Evolutionary conservation across 2,329 filamentous ascomycete species (phyloP).

Genomic region (Pyricularia pennisetigena): DNA sequence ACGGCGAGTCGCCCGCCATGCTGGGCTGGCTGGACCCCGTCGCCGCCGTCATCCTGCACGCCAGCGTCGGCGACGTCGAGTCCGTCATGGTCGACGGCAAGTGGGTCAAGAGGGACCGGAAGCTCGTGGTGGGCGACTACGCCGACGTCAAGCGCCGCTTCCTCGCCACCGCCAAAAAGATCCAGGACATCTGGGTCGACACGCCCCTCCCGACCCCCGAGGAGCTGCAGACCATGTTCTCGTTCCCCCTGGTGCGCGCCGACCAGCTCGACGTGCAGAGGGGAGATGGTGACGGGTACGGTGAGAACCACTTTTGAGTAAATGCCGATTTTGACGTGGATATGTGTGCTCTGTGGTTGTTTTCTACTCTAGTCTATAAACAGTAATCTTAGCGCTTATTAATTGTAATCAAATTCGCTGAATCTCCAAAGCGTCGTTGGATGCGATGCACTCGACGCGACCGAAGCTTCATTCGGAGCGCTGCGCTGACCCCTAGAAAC

Average conservation of each 20-base stretch:
- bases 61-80: slow-evolving; percentile 39
- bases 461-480: not conserved
- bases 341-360: not conserved
- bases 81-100: slow-evolving; percentile 39
- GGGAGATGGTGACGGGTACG: slow-evolving; percentile 10
- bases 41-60: slow-evolving; percentile 45
- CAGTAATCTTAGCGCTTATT: not conserved
- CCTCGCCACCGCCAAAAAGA: slow-evolving; percentile 20
- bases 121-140: slow-evolving; percentile 18
- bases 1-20: slow-evolving; percentile 35
- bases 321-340: not conserved
- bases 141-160: slow-evolving; percentile 19
- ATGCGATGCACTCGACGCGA: not conserved
- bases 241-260: not conserved
- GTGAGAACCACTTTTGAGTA: slow-evolving; percentile 2
- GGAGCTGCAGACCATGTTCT: slow-evolving; percentile 3
- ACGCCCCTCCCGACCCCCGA: slow-evolving; percentile 17
- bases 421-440: not conserved
- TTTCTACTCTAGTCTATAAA: not conserved
- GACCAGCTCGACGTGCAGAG: slow-evolving; percentile 7
- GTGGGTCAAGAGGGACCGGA: slow-evolving; percentile 35
- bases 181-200: slow-evolving; percentile 17
- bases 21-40: slow-evolving; percentile 46
- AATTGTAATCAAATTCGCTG: not conserved
- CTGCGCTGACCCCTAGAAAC: not conserved